These are phyloP conservation scores for Micromonas pusilla DNA, from an alignment of 139 green algal species.

Conservation along the genomic window DNA sequence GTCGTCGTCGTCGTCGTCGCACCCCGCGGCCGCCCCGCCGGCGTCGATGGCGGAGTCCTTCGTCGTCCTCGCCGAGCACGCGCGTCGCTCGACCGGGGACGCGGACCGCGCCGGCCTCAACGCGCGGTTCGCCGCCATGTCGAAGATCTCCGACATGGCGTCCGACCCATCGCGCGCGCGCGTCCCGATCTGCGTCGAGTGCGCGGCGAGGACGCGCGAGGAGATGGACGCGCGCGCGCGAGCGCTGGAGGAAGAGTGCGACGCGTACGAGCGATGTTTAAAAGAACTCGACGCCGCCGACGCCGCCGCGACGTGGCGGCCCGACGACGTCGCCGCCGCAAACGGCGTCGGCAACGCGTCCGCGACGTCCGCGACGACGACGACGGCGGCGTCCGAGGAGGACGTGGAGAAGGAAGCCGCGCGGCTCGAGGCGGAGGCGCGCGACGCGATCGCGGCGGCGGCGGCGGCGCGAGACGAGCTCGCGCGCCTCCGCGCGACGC, in stretches of 20 bases:
- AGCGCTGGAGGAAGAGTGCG: constrained; percentile 20
- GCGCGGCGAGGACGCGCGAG: constrained; percentile 57
- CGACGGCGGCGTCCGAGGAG: constrained; percentile 16
- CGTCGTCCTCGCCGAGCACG: background rate
- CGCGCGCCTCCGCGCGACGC: constrained; percentile 36
- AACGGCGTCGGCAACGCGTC: background rate
- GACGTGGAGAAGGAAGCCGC: constrained; percentile 23
- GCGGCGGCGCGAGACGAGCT: constrained; percentile 30
- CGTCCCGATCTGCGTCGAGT: constrained; percentile 81
- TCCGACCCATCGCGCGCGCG: constrained; percentile 45
- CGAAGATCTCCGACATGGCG: constrained; percentile 22
- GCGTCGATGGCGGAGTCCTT: constrained; percentile 16
- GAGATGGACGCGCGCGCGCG: constrained; percentile 53
- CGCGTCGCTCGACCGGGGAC: background rate
- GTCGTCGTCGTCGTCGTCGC: too few species aligned
- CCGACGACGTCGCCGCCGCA: background rate
- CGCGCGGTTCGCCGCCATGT: background rate
- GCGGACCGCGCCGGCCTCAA: background rate
- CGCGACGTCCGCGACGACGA: background rate
- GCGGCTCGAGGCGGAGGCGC: constrained; percentile 22
- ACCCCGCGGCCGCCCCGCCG: background rate
- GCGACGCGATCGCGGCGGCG: background rate
- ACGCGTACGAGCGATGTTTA: background rate
- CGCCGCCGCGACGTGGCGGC: background rate
- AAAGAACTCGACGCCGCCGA: constrained; percentile 17